phyloP scores from a whole-genome alignment of 768 basidiomycete species.

The Mycena alexandri region DNA sequence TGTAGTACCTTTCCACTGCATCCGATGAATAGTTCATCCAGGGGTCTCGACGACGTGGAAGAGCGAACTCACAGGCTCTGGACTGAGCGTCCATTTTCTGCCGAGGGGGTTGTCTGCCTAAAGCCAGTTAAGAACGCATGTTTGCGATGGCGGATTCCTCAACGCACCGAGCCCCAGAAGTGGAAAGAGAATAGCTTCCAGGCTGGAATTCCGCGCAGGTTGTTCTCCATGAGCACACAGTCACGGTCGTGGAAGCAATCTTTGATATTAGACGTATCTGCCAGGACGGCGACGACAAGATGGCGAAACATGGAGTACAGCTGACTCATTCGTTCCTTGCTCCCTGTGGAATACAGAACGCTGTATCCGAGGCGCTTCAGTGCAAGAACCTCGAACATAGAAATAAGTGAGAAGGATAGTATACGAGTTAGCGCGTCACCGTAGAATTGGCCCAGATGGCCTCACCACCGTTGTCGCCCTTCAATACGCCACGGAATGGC shows the following conservation, averaged over 20 bases:
- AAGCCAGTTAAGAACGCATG: not conserved
- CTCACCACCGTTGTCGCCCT: slow-evolving; percentile 46
- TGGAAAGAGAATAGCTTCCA: slow-evolving; percentile 53
- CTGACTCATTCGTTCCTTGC: slow-evolving; percentile 42
- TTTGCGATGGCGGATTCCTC: slow-evolving; percentile 7
- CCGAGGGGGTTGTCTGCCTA: slow-evolving; percentile 37
- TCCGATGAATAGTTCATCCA: slow-evolving; percentile 41
- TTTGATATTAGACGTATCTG: slow-evolving; percentile 16
- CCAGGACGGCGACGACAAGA: slow-evolving; percentile 45
- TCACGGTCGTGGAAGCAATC: slow-evolving; percentile 30
- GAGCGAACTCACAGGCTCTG: slow-evolving; percentile 38
- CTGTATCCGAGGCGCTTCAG: slow-evolving; percentile 41
- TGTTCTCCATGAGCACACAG: slow-evolving; percentile 45
- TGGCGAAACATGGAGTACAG: slow-evolving; percentile 50
- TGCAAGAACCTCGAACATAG: slow-evolving; percentile 34
- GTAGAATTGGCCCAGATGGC: slow-evolving; percentile 50
- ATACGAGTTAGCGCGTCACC: slow-evolving; percentile 30
- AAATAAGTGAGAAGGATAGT: slow-evolving; percentile 20
- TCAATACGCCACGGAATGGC: slow-evolving; percentile 45
- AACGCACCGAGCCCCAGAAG: slow-evolving; percentile 30
- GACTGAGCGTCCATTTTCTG: slow-evolving; percentile 51
- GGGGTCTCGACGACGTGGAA: slow-evolving; percentile 20
- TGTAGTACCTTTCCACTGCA: slow-evolving; percentile 40
- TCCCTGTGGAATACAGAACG: slow-evolving; percentile 18
- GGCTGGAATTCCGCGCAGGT: slow-evolving; percentile 51